Evolutionary conservation across 2,329 filamentous ascomycete genomes (phyloP), one percentile per base, ranked within the genome.

Genomic region (Colletotrichum liaoningense): DNA sequence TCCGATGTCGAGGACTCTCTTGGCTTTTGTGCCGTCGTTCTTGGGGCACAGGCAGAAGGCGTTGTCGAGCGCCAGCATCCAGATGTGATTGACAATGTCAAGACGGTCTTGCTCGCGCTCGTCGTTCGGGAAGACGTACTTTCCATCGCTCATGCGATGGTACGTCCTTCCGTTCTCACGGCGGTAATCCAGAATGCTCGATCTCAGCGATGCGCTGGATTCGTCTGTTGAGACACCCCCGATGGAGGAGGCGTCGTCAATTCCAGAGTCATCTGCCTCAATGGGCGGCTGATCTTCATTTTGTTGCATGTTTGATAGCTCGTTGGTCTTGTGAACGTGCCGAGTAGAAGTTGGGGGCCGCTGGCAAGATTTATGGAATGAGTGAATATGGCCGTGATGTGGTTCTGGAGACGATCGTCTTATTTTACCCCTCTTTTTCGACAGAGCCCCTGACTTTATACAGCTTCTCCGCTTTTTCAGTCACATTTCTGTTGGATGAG

Each of bases 21-120:
- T 77, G 11, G 76, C 77, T 57, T 74, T 74, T 35, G 58, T 19
- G 9, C 9, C 7, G 3, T 49, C 8, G 12, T 67, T 74, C 26
- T 75, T 67, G 0, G 83, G 83, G 5, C 76, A 77, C 0, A 78
- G 33, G 42, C 75, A 80, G 0, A 83, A 76, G 46, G 79, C 79
- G 3, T 78, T 78, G 2, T 79, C 77, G 16, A 82, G 77, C 0
- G 80, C 82, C 6, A 84, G 67, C 1, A 74, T 63, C 57, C 80
- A 82, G 0, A 84, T 70, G 54, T 83, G 79, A 64, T 84, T 82
- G 73, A 83, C 81, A 0, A 84, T 75, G 67, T 84, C 81, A 77
- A 76, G 59, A 1, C 74, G 73, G 11, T 76, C 69, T 24, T 68
- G 67, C 63, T 76, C 74, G 5, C 26, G 28, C 49, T 77, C 77